Conservation (phyloP, 2,329 filamentous ascomycete genomes). For the Xylariaceae sp. region DNA sequence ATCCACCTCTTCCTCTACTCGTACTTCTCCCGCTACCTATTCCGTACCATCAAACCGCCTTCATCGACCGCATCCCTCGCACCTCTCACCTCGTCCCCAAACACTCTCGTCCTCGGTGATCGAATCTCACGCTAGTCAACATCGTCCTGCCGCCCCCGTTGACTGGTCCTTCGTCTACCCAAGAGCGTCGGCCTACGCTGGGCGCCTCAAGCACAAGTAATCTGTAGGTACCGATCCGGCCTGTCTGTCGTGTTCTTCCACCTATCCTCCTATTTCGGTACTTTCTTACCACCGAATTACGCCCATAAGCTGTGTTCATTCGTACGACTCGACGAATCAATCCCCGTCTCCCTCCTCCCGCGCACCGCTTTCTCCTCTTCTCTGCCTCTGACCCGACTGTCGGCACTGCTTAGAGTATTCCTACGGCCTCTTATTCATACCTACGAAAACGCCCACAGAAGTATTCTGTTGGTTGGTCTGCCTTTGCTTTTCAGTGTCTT, state of each 20-base stretch:
- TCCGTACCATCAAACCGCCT: too few species aligned
- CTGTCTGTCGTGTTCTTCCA: background rate
- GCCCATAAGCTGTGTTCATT: background rate
- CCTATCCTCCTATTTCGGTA: background rate
- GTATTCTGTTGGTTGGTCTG: too few species aligned
- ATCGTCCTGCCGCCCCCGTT: background rate
- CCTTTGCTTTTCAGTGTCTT: too few species aligned
- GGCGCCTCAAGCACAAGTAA: too few species aligned
- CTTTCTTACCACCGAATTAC: background rate
- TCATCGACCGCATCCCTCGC: background rate
- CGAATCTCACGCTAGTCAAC: too few species aligned
- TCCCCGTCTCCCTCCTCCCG: conserved; percentile 1
- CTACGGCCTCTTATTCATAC: too few species aligned
- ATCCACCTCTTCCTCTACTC: background rate
- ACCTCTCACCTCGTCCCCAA: background rate
- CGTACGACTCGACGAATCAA: background rate
- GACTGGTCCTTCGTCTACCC: background rate
- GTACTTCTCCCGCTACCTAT: background rate
- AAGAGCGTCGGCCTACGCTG: too few species aligned
- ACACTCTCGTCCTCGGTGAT: background rate
- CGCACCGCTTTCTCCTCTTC: background rate
- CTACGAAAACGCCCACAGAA: too few species aligned
- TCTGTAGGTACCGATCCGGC: background rate
- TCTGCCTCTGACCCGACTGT: background rate
- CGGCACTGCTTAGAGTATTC: background rate